These are phyloP conservation scores for Mycena albidolilacea DNA, from an alignment of 768 basidiomycete genomes.

Conservation along the genomic window DNA sequence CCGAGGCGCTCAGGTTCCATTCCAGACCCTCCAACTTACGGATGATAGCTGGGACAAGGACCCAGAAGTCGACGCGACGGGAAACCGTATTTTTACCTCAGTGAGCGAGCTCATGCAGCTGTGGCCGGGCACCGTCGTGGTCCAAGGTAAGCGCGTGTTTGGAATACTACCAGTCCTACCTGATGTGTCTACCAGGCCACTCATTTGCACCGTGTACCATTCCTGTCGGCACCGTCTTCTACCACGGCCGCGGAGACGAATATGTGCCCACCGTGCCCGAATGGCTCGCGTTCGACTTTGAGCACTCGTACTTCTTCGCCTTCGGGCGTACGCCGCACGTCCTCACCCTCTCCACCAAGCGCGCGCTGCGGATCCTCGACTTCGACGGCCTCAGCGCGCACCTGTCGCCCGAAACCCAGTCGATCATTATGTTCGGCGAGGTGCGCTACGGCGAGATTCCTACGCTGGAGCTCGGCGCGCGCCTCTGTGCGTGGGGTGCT, in stretches of 20 bases:
- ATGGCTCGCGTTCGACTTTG: conserved; percentile 1
- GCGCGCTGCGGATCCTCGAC: conserved; percentile 13
- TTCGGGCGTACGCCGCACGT: conserved; percentile 8
- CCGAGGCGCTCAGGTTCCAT: neutral
- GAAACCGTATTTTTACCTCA: conserved; percentile 31
- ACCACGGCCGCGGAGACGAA: conserved; percentile 3
- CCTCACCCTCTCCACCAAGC: conserved; percentile 18
- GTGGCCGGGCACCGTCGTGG: conserved; percentile 21
- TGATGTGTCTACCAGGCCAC: neutral
- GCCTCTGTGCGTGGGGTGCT: conserved; percentile 21
- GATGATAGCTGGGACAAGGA: conserved; percentile 23
- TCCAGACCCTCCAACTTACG: neutral
- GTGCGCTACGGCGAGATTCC: neutral
- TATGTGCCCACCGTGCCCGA: neutral
- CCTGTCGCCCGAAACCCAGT: conserved; percentile 6
- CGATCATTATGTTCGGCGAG: conserved; percentile 25
- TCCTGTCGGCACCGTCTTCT: conserved; percentile 1
- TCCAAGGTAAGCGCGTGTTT: neutral
- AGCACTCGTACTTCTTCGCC: conserved; percentile 28
- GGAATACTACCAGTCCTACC: neutral
- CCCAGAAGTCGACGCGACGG: conserved; percentile 24
- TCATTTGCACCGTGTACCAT: conserved; percentile 1
- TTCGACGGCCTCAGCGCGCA: conserved; percentile 30
- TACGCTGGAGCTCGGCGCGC: neutral
- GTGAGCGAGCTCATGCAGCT: conserved; percentile 32